Base-by-base conservation (phyloP, 768 basidiomycete species). In the Lyophyllum semitale region DNA sequence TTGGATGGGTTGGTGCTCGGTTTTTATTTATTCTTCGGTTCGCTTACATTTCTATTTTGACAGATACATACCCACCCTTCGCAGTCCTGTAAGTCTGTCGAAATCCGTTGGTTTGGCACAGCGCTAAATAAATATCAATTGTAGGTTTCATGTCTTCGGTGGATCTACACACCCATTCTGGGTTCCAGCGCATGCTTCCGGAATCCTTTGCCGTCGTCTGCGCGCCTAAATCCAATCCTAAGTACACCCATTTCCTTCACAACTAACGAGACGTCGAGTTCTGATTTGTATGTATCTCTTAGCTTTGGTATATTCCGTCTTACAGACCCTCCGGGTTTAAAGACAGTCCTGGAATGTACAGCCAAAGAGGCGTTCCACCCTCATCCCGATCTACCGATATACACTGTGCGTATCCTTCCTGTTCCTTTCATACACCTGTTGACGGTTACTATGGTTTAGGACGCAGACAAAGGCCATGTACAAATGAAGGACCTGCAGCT, bases 141-240 rank as follows among this genome's bases (percentile, higher is more conserved):
- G 2, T 54, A 88, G 86, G 86, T 70, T 97, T 97, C 74, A 93
- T 96, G 90, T 95, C 93, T 6, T 95, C 93, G 8, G 87, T 95
- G 17, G 94, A 96, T 68, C 70, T 97, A 20, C 94, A 97, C 63
- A 95, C 93, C 2, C 94, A 95, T 68, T 86, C 90, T 1, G 88
- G 83, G 8, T 97, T 95, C 72, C 94, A 96, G 63, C 70, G 83
- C 32, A 94, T 93, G 87, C 80, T 97, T 3, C 90, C 89, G 0
- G 94, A 97, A 66, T 93, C 91, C 0, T 91, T 96, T 66, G 94
- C 94, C 0, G 90, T 96, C 35, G 94, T 97, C 15, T 95, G 92
- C 64, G 91, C 93, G 3, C 94, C 94, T 0, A 83, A 81, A 44
- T 87, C 84, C 1, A 84, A 78, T 18, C 93, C 93, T 0, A 86